These are phyloP conservation scores for Leptosphaerulina australis DNA, from an alignment of 2,329 filamentous ascomycete genomes.

Conservation along the genomic window DNA sequence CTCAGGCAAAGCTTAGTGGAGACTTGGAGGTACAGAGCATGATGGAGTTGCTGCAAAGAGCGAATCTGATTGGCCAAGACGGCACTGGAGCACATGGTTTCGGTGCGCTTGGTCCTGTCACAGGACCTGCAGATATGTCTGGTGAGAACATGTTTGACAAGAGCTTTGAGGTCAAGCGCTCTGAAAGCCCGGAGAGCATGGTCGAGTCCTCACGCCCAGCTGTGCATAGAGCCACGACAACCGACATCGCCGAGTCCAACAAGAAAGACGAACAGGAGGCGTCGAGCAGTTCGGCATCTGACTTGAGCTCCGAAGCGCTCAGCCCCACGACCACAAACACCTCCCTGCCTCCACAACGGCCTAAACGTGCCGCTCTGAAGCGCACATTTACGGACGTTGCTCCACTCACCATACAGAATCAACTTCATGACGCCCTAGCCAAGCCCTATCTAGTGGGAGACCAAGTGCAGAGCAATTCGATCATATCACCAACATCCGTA, in stretches of 20 bases:
- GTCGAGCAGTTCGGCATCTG: constrained; percentile 28
- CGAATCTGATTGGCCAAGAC: constrained; percentile 76
- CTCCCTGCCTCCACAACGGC: constrained; percentile 32
- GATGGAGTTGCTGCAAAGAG: constrained; percentile 83
- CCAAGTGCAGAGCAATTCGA: constrained; percentile 50
- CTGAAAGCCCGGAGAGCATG: constrained; percentile 53
- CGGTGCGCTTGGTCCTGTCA: constrained; percentile 68
- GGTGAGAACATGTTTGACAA: constrained; percentile 84
- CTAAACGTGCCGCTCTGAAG: constrained; percentile 70
- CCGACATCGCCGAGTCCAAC: constrained; percentile 16
- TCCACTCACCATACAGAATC: constrained; percentile 76
- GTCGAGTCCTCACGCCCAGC: constrained; percentile 29
- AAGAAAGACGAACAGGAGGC: constrained; percentile 19
- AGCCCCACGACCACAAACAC: constrained; percentile 25
- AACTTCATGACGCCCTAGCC: constrained; percentile 82
- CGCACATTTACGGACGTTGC: constrained; percentile 86
- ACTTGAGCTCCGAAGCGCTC: constrained; percentile 31
- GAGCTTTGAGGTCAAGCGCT: constrained; percentile 67
- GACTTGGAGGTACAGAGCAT: constrained; percentile 88
- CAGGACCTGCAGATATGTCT: constrained; percentile 75
- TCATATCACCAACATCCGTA: constrained; percentile 56
- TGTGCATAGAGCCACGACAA: constrained; percentile 22
- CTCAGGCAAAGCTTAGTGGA: constrained; percentile 80
- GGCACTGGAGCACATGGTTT: constrained; percentile 61
- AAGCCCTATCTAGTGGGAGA: constrained; percentile 74